A percentile compares a stretch with the other conserved stretches of the same genome.
These are phyloP conservation scores for Colletotrichum agaves DNA, from an alignment of 2,329 filamentous ascomycete genomes.

Conservation along the genomic window DNA sequence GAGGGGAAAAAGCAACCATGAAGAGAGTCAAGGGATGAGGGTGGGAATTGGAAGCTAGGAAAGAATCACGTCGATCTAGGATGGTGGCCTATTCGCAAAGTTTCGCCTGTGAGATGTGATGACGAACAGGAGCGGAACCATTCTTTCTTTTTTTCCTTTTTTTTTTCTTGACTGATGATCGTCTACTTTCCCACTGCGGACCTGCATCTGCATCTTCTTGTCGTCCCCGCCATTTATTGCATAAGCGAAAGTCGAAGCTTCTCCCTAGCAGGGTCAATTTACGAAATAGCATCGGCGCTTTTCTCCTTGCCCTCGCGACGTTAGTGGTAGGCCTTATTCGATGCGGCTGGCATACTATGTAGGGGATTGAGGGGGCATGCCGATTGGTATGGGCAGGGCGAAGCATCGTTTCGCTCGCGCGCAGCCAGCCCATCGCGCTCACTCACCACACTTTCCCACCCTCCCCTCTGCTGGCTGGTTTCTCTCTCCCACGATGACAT, in stretches of 20 bases:
- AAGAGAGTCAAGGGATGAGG: conserved; percentile 9
- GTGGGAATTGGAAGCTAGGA: conserved; percentile 6
- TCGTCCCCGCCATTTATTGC: neutral
- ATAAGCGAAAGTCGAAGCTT: neutral
- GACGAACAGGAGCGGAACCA: neutral
- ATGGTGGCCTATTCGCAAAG: neutral
- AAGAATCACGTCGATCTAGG: conserved; percentile 4
- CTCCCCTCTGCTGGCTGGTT: neutral
- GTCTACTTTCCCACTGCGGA: neutral
- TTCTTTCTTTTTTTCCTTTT: conserved; percentile 4
- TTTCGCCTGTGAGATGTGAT: neutral
- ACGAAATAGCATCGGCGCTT: conserved; percentile 11
- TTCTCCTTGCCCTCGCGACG: neutral
- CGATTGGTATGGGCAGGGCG: conserved; percentile 32
- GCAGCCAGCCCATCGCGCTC: neutral
- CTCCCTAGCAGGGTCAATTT: neutral
- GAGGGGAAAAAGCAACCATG: conserved; percentile 30
- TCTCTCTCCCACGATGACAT: conserved; percentile 21
- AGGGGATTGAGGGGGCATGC: conserved; percentile 5
- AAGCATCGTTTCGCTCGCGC: neutral
- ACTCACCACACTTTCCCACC: neutral
- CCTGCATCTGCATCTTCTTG: neutral
- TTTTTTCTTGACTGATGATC: neutral
- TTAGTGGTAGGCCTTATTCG: neutral
- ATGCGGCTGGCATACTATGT: neutral